Conservation (phyloP, 331 rosid genomes). For the Quercus tomentella region DNA sequence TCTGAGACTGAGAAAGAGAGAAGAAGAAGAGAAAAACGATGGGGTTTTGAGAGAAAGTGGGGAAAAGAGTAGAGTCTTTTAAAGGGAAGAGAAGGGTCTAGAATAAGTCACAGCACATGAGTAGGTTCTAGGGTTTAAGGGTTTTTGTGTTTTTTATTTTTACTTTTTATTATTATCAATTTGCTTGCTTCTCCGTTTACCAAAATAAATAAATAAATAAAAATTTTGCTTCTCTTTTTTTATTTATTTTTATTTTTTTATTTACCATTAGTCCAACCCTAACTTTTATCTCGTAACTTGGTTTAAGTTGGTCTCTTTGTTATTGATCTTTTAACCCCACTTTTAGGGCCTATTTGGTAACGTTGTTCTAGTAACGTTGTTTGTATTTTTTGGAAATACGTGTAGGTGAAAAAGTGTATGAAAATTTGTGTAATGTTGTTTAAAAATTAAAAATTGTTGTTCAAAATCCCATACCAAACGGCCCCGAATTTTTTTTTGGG, state of each 20-base stretch:
- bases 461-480: no score
- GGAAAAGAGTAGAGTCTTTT: slow-evolving; percentile 14
- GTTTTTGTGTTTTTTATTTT: slow-evolving; percentile 19
- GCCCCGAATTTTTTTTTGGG: no score
- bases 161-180: no score
- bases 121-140: slow-evolving; percentile 79
- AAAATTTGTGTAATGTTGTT: no score
- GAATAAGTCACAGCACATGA: slow-evolving; percentile 6
- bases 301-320: no score
- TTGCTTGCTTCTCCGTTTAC: not conserved
- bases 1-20: not conserved
- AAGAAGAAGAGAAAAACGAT: not conserved
- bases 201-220: not conserved
- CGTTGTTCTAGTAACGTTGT: no score
- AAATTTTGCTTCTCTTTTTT: not conserved
- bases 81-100: slow-evolving; percentile 47
- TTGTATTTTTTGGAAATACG: no score
- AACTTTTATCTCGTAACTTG: not conserved
- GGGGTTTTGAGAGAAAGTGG: not conserved
- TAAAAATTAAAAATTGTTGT: no score
- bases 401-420: no score
- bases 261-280: not conserved
- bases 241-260: not conserved
- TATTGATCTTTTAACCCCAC: no score
- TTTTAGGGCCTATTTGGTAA: no score